Evolutionary conservation across 768 basidiomycete genomes (phyloP).

Genomic region (Leccinum incarnatum): DNA sequence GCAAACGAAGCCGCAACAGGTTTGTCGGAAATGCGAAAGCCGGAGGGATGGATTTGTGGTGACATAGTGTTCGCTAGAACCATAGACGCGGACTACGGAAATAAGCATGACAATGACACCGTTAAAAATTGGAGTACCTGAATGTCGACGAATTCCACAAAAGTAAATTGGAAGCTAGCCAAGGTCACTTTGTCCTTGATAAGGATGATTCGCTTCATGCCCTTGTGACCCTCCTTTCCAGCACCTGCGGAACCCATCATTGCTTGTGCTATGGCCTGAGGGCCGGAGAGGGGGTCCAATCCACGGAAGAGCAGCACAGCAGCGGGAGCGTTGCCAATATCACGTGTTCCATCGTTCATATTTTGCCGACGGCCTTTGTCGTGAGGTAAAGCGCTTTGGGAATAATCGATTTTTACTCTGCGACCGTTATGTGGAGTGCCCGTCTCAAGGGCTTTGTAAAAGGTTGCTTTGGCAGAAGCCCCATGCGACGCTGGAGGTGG

Average conservation of each 20-base stretch:
- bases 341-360: constrained; percentile 90
- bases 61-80: constrained; percentile 88
- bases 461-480: constrained; percentile 68
- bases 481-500: constrained; percentile 90
- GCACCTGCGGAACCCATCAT: constrained; percentile 81
- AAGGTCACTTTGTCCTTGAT: constrained; percentile 87
- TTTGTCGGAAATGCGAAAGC: constrained; percentile 86
- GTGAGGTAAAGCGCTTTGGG: constrained; percentile 75
- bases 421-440: constrained; percentile 74
- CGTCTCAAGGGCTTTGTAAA: constrained; percentile 71
- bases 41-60: constrained; percentile 82
- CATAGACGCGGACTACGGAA: constrained; percentile 68
- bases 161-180: constrained; percentile 91
- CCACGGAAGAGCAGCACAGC: constrained; percentile 88
- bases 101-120: constrained; percentile 9
- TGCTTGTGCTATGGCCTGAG: constrained; percentile 82
- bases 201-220: constrained; percentile 84
- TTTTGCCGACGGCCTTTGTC: constrained; percentile 65
- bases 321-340: constrained; percentile 85
- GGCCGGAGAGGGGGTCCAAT: constrained; percentile 82
- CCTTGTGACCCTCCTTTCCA: constrained; percentile 74
- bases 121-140: constrained; percentile 48
- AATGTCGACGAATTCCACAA: constrained; percentile 86
- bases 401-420: constrained; percentile 94
- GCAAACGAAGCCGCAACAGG: constrained; percentile 93